phyloP scores from a whole-genome alignment of 2,329 filamentous ascomycete species.

The Fusarium pininemorale region DNA sequence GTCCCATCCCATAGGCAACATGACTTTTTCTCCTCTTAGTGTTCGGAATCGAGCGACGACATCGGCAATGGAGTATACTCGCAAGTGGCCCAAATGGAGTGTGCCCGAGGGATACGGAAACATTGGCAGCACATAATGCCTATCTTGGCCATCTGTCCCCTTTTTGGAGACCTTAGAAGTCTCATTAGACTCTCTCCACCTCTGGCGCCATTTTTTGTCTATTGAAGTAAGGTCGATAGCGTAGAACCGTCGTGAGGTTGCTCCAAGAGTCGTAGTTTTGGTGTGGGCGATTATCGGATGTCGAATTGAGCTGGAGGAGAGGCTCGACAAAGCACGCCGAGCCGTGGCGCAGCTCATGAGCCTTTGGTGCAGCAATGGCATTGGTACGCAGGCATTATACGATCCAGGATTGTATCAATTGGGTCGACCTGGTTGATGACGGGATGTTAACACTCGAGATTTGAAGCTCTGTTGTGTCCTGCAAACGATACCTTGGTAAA shows the following conservation, averaged over 20 bases:
- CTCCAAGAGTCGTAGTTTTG: neutral
- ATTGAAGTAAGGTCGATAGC: constrained; percentile 59
- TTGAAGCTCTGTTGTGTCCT: neutral
- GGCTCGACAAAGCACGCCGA: constrained; percentile 22
- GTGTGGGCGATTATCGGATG: constrained; percentile 17
- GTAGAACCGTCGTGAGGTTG: constrained; percentile 47
- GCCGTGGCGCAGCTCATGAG: constrained; percentile 38
- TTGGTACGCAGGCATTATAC: constrained; percentile 44
- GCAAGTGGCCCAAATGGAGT: constrained; percentile 85
- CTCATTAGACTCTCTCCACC: constrained; percentile 49
- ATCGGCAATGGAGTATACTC: constrained; percentile 92
- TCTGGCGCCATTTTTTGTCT: constrained; percentile 61
- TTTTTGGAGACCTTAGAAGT: constrained; percentile 8
- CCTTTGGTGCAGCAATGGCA: constrained; percentile 45
- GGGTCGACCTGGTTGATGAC: neutral
- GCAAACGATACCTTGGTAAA: neutral
- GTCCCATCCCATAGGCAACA: constrained; percentile 96
- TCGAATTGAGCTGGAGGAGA: constrained; percentile 15
- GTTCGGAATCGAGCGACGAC: constrained; percentile 79
- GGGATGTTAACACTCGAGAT: neutral
- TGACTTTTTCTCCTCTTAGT: constrained; percentile 77
- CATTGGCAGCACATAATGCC: constrained; percentile 84
- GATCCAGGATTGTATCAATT: constrained; percentile 29
- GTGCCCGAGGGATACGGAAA: constrained; percentile 92
- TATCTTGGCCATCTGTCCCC: constrained; percentile 41